Evolutionary conservation across 495 filamentous ascomycete species (phyloP).

Genomic region (Lineolata rhizophorae): DNA sequence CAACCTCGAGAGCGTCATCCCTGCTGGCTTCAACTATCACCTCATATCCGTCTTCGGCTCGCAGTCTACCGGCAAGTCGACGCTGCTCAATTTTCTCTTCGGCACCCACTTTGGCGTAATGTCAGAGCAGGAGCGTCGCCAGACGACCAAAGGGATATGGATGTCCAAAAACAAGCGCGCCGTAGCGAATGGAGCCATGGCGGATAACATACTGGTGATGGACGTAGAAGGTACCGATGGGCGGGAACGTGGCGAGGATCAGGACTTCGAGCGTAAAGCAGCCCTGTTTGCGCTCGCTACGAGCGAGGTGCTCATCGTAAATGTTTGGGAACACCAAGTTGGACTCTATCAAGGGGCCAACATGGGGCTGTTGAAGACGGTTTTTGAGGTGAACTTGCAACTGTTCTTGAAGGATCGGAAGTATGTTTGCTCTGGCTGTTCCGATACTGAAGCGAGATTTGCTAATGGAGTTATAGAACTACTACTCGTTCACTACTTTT

Average conservation of each 20-base stretch:
- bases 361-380: constrained; percentile 94
- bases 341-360: constrained; percentile 96
- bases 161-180: constrained; percentile 81
- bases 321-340: constrained; percentile 98
- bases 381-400: constrained; percentile 96
- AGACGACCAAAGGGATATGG: constrained; percentile 99
- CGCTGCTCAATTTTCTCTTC: constrained; percentile 86
- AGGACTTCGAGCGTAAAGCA: constrained; percentile 96
- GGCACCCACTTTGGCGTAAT: constrained; percentile 92
- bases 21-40: constrained; percentile 94
- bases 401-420: constrained; percentile 85
- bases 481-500: constrained; percentile 84
- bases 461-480: constrained; percentile 28
- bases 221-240: constrained; percentile 97
- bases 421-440: constrained; percentile 26
- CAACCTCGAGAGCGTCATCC: constrained; percentile 49
- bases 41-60: constrained; percentile 97
- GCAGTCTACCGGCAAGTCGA: constrained; percentile 96
- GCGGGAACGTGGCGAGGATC: constrained; percentile 87
- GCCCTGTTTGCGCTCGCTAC: constrained; percentile 92
- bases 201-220: constrained; percentile 96
- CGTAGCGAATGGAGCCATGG: constrained; percentile 35
- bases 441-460: constrained; percentile 3
- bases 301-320: constrained; percentile 94
- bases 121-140: constrained; percentile 71